Conservation (phyloP, 768 basidiomycete species). For the Hericium coralloides region DNA sequence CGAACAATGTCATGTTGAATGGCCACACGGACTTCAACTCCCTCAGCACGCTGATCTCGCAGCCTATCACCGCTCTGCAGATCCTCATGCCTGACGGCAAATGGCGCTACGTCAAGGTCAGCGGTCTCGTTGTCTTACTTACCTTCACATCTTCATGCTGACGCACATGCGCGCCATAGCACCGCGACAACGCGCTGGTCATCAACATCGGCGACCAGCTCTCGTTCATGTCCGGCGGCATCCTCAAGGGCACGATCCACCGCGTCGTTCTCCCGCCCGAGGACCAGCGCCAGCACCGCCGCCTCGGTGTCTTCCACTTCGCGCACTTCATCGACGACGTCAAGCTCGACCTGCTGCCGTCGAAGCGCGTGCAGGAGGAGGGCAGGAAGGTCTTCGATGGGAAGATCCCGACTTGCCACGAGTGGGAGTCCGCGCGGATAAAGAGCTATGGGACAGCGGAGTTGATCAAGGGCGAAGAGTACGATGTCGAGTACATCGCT, state of each 20-base stretch:
- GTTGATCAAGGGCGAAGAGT: slow-evolving; percentile 26
- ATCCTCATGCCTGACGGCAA: slow-evolving; percentile 28
- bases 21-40: slow-evolving; percentile 26
- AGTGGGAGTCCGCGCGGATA: slow-evolving; percentile 27
- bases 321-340: slow-evolving; percentile 23
- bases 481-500: slow-evolving; percentile 26
- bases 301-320: slow-evolving; percentile 28
- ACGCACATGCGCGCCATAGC: neutral
- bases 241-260: slow-evolving; percentile 29
- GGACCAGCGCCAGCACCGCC: slow-evolving; percentile 22
- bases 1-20: slow-evolving; percentile 28
- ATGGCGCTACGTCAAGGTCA: slow-evolving; percentile 26
- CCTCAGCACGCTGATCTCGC: slow-evolving; percentile 25
- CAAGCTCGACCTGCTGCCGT: slow-evolving; percentile 21
- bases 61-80: slow-evolving; percentile 27
- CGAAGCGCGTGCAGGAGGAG: slow-evolving; percentile 23
- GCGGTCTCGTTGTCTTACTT: neutral
- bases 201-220: slow-evolving; percentile 30
- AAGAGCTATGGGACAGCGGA: slow-evolving; percentile 25
- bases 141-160: neutral
- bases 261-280: slow-evolving; percentile 26
- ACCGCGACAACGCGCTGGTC: slow-evolving; percentile 24
- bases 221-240: slow-evolving; percentile 26
- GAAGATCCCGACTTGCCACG: slow-evolving; percentile 22
- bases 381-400: slow-evolving; percentile 23